Conservation (phyloP, 2,329 filamentous ascomycete genomes). For the Aspergillus ustus region DNA sequence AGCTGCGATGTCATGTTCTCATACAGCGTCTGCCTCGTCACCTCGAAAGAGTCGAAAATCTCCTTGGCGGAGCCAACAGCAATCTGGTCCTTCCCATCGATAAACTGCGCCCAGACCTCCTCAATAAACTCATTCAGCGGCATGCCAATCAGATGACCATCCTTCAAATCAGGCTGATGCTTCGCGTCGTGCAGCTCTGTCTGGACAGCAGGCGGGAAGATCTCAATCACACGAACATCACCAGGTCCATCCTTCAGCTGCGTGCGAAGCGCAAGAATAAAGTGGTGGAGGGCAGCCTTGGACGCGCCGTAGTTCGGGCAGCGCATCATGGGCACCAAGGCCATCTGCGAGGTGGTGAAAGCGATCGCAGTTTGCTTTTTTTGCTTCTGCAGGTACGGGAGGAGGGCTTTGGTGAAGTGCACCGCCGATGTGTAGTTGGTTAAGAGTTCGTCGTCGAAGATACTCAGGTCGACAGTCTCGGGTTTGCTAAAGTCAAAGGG, state of each 20-base stretch:
- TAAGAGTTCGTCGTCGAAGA: conserved; percentile 52
- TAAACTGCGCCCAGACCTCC: conserved; percentile 53
- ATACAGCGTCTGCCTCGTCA: conserved; percentile 52
- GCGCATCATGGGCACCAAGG: conserved; percentile 53
- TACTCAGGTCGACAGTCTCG: conserved; percentile 50
- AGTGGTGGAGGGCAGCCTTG: conserved; percentile 61
- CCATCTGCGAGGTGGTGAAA: conserved; percentile 57
- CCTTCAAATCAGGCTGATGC: conserved; percentile 59
- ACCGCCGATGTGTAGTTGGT: conserved; percentile 58
- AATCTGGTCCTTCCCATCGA: conserved; percentile 57
- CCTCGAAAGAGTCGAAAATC: conserved; percentile 53
- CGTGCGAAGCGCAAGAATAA: conserved; percentile 56
- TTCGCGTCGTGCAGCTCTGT: conserved; percentile 61
- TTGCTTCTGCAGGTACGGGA: conserved; percentile 55
- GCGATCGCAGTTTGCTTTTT: conserved; percentile 48
- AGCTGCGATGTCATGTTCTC: conserved; percentile 32
- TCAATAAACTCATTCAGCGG: conserved; percentile 58
- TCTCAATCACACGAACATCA: conserved; percentile 59
- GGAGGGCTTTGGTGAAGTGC: conserved; percentile 55
- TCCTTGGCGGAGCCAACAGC: conserved; percentile 51
- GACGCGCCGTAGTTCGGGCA: conserved; percentile 60
- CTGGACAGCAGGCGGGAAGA: conserved; percentile 61
- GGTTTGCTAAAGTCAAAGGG: conserved; percentile 56
- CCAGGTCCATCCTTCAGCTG: conserved; percentile 49
- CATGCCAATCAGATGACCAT: conserved; percentile 58